Evolutionary conservation across 768 basidiomycete genomes (phyloP), one percentile per base, ranked within the genome.

Genomic region (Pholiota conissans): DNA sequence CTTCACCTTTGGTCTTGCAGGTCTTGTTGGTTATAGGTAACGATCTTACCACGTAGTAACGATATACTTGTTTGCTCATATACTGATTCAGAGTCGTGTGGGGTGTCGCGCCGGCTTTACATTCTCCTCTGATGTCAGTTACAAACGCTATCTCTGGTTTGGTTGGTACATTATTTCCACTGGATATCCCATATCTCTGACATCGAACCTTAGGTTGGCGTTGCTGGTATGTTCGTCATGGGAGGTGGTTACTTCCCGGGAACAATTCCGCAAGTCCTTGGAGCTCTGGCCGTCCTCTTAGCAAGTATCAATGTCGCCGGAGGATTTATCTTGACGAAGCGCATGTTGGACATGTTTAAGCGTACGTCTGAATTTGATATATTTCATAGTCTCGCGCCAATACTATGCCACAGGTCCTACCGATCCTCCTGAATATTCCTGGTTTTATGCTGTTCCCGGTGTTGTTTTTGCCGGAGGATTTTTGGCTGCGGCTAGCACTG

Each of bases 281-380:
- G 91, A 57, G 90, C 93, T 3, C 58, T 87, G 13, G 90, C 92
- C 13, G 93, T 95, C n/a, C 81, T 95, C 50, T 75, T 95, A 29
- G 93, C 93, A 22, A 90, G 90, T 57, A 83, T 95, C 58, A 95
- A 95, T 66, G 91, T 95, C 52, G 84, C 89, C 32, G 93, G 93
- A 51, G 93, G 93, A 42, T 94, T 93, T 65, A 86, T 92, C 35
- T 88, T 94, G 64, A 93, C 91, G 22, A 93, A 93, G 71, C 86
- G 92, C 40, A 95, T 95, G 93, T 76, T 95, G 59, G 91, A 94
- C 66, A 92, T 95, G 88, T 95, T 95, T 72, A 91, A 90, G 74
- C 86, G 93, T 89, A 69, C 60, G 80, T 52, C 8, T 3, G 45
- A 11, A 7, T 22, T 22, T 22, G 24, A 47, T 11, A 18, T 52